Evolutionary conservation across 148 eudicot species (phyloP), one percentile per base, ranked within the genome.

Genomic region (Silene latifolia): DNA sequence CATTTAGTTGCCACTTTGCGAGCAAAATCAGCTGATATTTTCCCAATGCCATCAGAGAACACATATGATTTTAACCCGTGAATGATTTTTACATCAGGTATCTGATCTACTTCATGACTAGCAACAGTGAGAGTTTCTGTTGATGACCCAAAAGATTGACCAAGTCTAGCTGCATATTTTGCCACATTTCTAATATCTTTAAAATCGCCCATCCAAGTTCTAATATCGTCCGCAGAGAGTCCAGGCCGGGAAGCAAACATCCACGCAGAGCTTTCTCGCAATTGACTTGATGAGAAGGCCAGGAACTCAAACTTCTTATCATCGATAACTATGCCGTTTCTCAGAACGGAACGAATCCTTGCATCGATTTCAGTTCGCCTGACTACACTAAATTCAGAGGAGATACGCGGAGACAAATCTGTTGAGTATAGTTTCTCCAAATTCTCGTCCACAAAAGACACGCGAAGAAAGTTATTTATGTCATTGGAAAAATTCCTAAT

Each of bases 131-230:
- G 77, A 68, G 93, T 88, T 83, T 94, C 98, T 0, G 82, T 91
- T 23, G 98, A 94, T 11, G 98, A 91, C 69, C 97, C 75, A 44
- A 94, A 91, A 20, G 98, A 94, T 79, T 94, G 98, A 76, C 98
- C 98, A 72, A 94, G 94, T 75, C 98, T 87, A 13, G 98, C 98
- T n/a, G 98, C 97, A 83, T 90, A 94, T 76, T 91, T 94, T 63
- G 98, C 97, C 74, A 91, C 93, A 62, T 94, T 94, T 75, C 72
- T 88, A 10, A 94, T 94, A 7, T 62, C 57, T 48, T 74, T 61
- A 73, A 94, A 94, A 76, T 91, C 88, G 19, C 98, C 98, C 98
- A 94, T 86, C 95, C 93, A 87, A 0, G 19, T 48, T 77, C 98
- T 86, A 25, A 94, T 91, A 39, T 59, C 85, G 77, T 85, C 72